A percentile compares a stretch with the other conserved stretches of the same genome.
These are phyloP conservation scores for Diplodia mutila DNA, from an alignment of 2,329 filamentous ascomycete species.

Conservation along the genomic window DNA sequence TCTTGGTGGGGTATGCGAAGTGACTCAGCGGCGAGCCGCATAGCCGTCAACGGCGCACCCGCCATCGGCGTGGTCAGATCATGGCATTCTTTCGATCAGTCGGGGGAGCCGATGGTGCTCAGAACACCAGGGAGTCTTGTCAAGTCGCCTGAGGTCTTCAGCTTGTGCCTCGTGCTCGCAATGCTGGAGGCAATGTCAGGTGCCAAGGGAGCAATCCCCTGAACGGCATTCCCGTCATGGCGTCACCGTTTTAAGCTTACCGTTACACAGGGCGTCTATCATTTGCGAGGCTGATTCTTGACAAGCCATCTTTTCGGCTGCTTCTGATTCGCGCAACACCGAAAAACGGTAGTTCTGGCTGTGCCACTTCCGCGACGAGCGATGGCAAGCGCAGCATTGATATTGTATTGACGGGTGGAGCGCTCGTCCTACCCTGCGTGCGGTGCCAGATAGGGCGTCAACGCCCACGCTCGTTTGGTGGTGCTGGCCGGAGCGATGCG, in stretches of 20 bases:
- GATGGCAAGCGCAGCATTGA: not conserved
- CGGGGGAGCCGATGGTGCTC: conserved; percentile 1
- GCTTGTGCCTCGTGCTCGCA: conserved; percentile 14
- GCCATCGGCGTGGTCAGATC: not conserved
- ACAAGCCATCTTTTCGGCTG: not conserved
- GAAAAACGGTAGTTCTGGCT: not conserved
- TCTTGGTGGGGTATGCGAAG: conserved; percentile 16
- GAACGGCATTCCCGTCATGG: conserved; percentile 22
- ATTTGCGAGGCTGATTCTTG: not conserved
- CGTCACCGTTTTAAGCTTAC: conserved; percentile 19
- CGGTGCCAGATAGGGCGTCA: conserved; percentile 1
- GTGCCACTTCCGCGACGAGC: not conserved
- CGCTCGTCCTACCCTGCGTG: not conserved
- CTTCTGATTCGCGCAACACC: not conserved
- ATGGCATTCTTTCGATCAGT: not conserved
- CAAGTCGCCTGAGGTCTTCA: conserved; percentile 1
- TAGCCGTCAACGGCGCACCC: not conserved
- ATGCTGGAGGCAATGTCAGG: not conserved
- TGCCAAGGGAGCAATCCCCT: conserved; percentile 19
- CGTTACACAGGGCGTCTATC: conserved; percentile 14
- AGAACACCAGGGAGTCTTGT: not conserved
- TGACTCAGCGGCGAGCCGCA: conserved; percentile 19
- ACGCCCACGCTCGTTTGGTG: not conserved
- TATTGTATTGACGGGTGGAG: not conserved
- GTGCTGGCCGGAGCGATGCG: not conserved